phyloP scores from a whole-genome alignment of 2,329 filamentous ascomycete species.

The Aspergillus sp. region DNA sequence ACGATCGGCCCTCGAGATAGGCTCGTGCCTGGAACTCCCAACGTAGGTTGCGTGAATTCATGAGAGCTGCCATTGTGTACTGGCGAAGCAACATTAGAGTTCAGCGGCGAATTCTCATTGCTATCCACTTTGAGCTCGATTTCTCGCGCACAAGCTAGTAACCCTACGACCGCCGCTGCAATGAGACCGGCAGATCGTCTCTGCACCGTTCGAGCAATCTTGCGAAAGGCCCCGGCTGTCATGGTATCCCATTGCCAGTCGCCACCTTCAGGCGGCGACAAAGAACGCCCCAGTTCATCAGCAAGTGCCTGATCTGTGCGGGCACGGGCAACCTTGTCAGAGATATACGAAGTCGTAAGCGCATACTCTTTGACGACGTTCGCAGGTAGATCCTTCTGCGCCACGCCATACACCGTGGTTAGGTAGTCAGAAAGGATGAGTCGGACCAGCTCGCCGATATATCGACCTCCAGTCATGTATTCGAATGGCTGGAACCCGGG shows the following conservation, averaged over 20 bases:
- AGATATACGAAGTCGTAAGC: slow-evolving; percentile 71
- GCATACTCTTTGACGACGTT: slow-evolving; percentile 60
- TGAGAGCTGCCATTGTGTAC: slow-evolving; percentile 24
- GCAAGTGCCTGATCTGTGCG: slow-evolving; percentile 50
- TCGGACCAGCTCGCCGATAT: slow-evolving; percentile 73
- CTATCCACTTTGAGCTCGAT: slow-evolving; percentile 50
- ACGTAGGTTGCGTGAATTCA: slow-evolving; percentile 7
- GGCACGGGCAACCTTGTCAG: slow-evolving; percentile 62
- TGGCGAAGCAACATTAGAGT: slow-evolving; percentile 24
- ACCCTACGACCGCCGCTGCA: slow-evolving; percentile 69
- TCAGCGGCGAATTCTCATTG: slow-evolving; percentile 35
- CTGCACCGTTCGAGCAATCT: slow-evolving; percentile 69
- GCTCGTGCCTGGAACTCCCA: slow-evolving; percentile 7
- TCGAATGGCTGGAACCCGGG: slow-evolving; percentile 81
- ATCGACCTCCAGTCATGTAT: slow-evolving; percentile 79
- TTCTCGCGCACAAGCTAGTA: slow-evolving; percentile 69
- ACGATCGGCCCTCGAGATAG: slow-evolving; percentile 33
- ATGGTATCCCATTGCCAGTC: slow-evolving; percentile 64
- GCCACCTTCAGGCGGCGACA: slow-evolving; percentile 46
- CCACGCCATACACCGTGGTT: slow-evolving; percentile 43
- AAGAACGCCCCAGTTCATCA: slow-evolving; percentile 52
- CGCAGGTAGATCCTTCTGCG: slow-evolving; percentile 50
- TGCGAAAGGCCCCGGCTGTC: slow-evolving; percentile 60
- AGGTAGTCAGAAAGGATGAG: slow-evolving; percentile 68
- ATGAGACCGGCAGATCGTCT: slow-evolving; percentile 71